Evolutionary conservation across 345 rosid genomes (phyloP), one percentile per base, ranked within the genome.

Genomic region (Salix exigua): DNA sequence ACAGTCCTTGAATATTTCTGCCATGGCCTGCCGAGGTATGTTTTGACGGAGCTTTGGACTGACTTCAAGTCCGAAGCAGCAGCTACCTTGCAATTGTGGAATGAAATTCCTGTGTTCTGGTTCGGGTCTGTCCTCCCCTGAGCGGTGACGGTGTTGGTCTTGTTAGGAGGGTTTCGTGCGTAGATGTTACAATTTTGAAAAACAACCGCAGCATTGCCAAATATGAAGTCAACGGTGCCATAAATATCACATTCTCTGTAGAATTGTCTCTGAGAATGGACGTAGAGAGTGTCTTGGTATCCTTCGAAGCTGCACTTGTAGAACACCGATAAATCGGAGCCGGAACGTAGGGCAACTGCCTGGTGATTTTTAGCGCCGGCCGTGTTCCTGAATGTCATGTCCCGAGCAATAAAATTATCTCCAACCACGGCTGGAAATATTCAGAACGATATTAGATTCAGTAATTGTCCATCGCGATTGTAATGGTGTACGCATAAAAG

Each of bases 1-100:
- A 91, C 91, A 30, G 92, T 88, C 73, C 93, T 84, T 2, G 96
- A 88, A 72, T 89, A 91, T 50, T 75, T 40, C 75, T 81, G 79
- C 96, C 93, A 91, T 7, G 96, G 93, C 65, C 93, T 84, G 2
- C 96, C 96, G 0, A 91, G 89, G 74, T 77, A 91, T 0, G 91
- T 88, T 48, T 73, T 64, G 7, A 87, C 81, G 0, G 78, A 35
- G 69, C 74, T 31, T 21, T 84, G 66, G 17, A 79, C 70, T 1
- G 79, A 63, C 17, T 67, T 63, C 2, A 85, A 71, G 31, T 82
- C 81, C 14, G 83, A 61, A 40, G 89, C 84, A 11, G 91, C 92
- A 66, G 87, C 81, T 64, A 91, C 86, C 63, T 71, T 84, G 0
- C 85, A 89, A 10, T 85, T 86, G 44, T 88, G 91, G 65, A 91